phyloP scores from a whole-genome alignment of 192 early-diverging fungal species.

The Rhizophagus clarus region DNA sequence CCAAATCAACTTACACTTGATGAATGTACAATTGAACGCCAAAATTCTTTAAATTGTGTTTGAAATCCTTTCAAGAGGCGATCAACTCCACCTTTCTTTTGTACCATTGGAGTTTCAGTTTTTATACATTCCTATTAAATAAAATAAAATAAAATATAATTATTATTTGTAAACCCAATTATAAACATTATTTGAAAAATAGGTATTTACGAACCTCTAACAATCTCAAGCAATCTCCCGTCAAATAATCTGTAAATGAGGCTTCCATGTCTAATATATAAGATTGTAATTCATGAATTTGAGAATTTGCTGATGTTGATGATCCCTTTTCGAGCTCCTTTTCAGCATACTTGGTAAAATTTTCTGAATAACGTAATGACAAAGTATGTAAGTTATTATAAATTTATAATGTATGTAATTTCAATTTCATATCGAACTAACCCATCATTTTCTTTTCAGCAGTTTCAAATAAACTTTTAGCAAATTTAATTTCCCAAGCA shows the following conservation, averaged over 20 bases:
- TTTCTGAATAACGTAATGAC: not conserved
- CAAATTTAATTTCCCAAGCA: conserved; percentile 6
- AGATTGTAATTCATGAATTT: not conserved
- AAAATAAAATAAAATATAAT: not conserved
- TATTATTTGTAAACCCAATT: not conserved
- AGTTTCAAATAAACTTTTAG: conserved; percentile 1
- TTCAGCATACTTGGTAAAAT: not conserved
- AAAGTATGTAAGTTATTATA: not conserved
- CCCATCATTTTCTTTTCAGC: conserved; percentile 6
- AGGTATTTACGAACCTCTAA: conserved; percentile 22
- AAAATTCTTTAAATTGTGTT: conserved; percentile 39
- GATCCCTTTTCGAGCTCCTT: not conserved
- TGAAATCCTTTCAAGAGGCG: conserved; percentile 41
- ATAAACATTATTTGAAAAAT: not conserved
- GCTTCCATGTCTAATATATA: conserved; percentile 38
- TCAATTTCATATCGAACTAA: not conserved
- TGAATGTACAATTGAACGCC: conserved; percentile 41
- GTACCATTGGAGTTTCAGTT: conserved; percentile 38
- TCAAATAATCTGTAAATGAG: conserved; percentile 38
- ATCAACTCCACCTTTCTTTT: conserved; percentile 33
- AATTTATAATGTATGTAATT: not conserved
- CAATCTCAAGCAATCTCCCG: conserved; percentile 39
- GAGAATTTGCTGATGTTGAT: not conserved
- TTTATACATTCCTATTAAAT: conserved; percentile 41
- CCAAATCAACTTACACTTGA: conserved; percentile 32